Percentiles rank a stretch among this genome's conserved stretches.
Evolutionary conservation across 176 grass and related monocot genomes (phyloP).

Genomic region (Triticum urartu): DNA sequence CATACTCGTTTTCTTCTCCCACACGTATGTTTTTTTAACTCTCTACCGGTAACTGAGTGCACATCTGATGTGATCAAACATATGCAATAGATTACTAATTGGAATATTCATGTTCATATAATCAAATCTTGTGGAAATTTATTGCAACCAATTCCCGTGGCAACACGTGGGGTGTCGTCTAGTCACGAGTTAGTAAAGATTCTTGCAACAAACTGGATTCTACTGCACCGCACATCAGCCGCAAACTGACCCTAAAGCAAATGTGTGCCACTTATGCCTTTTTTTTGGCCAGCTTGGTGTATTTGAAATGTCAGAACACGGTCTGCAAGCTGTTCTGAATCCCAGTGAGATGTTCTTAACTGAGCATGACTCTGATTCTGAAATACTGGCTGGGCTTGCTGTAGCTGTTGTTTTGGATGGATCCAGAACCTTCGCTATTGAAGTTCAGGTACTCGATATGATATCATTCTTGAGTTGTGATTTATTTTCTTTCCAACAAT

Average conservation of each 20-base stretch:
- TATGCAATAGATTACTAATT: too few species aligned
- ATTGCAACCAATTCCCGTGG: too few species aligned
- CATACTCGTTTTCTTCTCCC: too few species aligned
- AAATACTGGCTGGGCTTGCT: slow-evolving; percentile 85
- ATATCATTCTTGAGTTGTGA: slow-evolving; percentile 18
- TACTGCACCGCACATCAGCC: not conserved
- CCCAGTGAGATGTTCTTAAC: slow-evolving; percentile 90
- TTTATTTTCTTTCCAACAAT: slow-evolving; percentile 30
- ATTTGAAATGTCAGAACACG: slow-evolving; percentile 87
- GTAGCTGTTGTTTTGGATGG: slow-evolving; percentile 87
- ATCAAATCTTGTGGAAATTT: too few species aligned
- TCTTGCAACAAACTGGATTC: not conserved
- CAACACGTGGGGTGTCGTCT: too few species aligned
- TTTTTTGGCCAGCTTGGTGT: slow-evolving; percentile 78
- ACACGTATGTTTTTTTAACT: too few species aligned
- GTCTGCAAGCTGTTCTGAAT: slow-evolving; percentile 84
- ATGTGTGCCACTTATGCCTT: slow-evolving; percentile 13
- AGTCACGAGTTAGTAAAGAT: not conserved
- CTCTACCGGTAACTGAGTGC: too few species aligned
- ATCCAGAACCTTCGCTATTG: slow-evolving; percentile 78
- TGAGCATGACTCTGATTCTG: slow-evolving; percentile 72
- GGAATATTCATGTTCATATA: too few species aligned
- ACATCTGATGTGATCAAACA: too few species aligned
- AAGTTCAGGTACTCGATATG: slow-evolving; percentile 80
- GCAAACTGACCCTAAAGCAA: not conserved